phyloP scores from a whole-genome alignment of 139 green algal genomes.

The Chlorella vulgaris region DNA sequence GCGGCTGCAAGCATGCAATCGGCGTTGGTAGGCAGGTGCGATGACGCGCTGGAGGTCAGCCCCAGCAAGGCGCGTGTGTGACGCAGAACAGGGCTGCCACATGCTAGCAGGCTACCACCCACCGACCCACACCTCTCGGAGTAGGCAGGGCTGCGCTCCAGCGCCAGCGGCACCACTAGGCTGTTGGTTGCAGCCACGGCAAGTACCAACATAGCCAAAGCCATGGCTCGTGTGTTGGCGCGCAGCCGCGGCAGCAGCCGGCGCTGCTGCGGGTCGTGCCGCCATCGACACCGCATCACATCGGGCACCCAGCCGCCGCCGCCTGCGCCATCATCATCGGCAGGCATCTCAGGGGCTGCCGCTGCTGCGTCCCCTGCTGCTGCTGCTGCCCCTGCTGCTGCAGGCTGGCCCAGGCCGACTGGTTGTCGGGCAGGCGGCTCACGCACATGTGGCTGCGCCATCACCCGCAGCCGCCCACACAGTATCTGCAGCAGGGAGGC shows the following conservation, averaged over 20 bases:
- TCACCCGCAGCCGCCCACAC: constrained; percentile 70
- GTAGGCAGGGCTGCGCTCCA: constrained; percentile 50
- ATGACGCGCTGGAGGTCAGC: too few species aligned
- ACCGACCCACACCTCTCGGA: constrained; percentile 2
- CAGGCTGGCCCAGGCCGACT: neutral
- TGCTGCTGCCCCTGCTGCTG: neutral
- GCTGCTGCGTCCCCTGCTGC: neutral
- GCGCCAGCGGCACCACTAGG: constrained; percentile 63
- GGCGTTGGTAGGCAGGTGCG: too few species aligned
- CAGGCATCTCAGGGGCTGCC: too few species aligned
- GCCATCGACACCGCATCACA: constrained; percentile 76
- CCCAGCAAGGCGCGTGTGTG: too few species aligned
- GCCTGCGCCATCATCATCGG: too few species aligned
- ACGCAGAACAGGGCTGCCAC: too few species aligned
- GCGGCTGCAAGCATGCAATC: too few species aligned
- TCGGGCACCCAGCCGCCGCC: constrained; percentile 57
- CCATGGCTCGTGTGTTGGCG: constrained; percentile 68
- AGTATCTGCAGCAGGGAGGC: constrained; percentile 63
- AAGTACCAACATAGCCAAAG: constrained; percentile 52
- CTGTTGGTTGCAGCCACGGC: constrained; percentile 71
- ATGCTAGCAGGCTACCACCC: too few species aligned
- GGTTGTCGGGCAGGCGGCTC: constrained; percentile 34
- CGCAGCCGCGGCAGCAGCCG: constrained; percentile 60
- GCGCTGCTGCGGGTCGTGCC: constrained; percentile 52
- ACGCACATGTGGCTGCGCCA: constrained; percentile 63